phyloP scores from a whole-genome alignment of 163 green algal species.

The Chloroidium sp. region DNA sequence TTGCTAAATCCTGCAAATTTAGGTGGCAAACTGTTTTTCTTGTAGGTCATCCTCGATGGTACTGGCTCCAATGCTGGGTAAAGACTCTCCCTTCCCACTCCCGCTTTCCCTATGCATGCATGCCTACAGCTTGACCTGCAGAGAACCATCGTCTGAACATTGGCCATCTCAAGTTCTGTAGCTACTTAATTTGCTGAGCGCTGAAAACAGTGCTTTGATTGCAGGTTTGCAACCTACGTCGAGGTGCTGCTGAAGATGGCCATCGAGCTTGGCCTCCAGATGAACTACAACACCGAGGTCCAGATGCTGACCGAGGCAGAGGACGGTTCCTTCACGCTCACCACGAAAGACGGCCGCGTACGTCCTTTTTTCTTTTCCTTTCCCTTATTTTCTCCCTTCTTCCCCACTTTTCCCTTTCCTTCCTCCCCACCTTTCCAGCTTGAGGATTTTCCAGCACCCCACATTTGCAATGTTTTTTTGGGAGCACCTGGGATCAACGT shows the following conservation, averaged over 20 bases:
- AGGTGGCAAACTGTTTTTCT: too few relatives aligned
- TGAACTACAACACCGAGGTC: slow-evolving; percentile 5
- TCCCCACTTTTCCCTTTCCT: too few relatives aligned
- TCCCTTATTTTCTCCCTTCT: too few relatives aligned
- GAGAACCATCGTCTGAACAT: too few relatives aligned
- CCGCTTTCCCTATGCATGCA: not conserved
- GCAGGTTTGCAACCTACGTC: slow-evolving; percentile 11
- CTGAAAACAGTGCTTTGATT: not conserved
- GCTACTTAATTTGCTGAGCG: not conserved
- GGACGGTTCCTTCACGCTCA: not conserved
- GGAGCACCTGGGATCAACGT: too few relatives aligned
- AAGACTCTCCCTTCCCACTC: slow-evolving; percentile 10
- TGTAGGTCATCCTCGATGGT: not conserved
- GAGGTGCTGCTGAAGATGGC: slow-evolving; percentile 8
- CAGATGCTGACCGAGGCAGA: not conserved
- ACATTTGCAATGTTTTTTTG: too few relatives aligned
- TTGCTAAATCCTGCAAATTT: too few relatives aligned
- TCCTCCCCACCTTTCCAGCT: too few relatives aligned
- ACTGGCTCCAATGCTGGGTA: slow-evolving; percentile 10
- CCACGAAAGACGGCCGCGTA: not conserved
- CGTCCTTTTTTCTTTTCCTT: not conserved
- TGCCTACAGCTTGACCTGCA: too few relatives aligned
- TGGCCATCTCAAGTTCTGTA: not conserved
- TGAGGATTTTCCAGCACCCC: too few relatives aligned
- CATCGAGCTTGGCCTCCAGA: slow-evolving; percentile 5